Base-by-base conservation (phyloP, 106 monocot species). In the Vanilla planifolia region DNA sequence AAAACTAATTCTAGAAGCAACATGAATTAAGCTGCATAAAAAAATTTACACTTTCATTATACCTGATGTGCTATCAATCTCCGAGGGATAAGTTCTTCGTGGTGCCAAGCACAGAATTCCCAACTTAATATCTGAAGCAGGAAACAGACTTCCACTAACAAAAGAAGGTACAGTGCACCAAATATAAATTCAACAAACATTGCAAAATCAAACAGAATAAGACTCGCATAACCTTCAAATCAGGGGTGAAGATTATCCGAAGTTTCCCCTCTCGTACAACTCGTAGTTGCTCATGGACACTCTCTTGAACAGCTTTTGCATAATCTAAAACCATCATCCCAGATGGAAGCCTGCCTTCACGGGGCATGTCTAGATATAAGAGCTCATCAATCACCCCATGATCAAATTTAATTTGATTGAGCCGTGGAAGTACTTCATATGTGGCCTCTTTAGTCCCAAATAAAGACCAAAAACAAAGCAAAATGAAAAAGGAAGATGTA, bases 51-150 rank as follows among this genome's bases (percentile, higher is more conserved):
- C 20, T 21, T 53, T 5, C 21, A 28, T 36, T 2, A 43, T 79
- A 99, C 98, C 98, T 92, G 92, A 66, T 88, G 82, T 65, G 88
- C 82, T 63, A 99, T 60, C 37, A 79, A 60, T 80, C 92, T 85
- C 15, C 92, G 88, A 45, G 92, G 74, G 23, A 92, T 32, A 60
- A 85, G 77, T 68, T 92, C 92, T 73, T 99, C 98, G 71, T 99
- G 98, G 30, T 75, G 79, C 4, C 82, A 77, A 51, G 88, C 82
- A 70, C 98, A 99, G 47, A 99, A 99, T 41, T 92, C 92, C 98
- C 98, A 99, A 29, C 79, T 85, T 14, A 99, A 61, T 44, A 99
- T 92, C 98, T 99, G 59, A 66, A 75, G 20, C n/a, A 75, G 36
- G 55, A 36, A 69, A 35, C 15, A 48, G 47, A 43, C 29, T 47